phyloP scores from a whole-genome alignment of 495 filamentous ascomycete genomes.

The Collariella sp. region DNA sequence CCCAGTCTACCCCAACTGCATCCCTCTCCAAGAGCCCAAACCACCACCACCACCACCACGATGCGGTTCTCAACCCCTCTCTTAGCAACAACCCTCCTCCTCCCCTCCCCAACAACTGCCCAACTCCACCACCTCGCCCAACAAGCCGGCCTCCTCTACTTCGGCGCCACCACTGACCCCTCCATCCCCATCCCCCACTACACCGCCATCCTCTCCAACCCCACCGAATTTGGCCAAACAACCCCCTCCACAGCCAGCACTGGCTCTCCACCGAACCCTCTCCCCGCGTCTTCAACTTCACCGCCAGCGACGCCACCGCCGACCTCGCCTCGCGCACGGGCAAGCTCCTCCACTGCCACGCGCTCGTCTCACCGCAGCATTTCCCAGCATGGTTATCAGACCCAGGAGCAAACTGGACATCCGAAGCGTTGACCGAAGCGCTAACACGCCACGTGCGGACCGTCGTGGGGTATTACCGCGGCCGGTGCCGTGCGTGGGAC shows the following conservation, averaged over 20 bases:
- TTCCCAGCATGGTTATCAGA: no score
- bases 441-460: conserved; percentile 44
- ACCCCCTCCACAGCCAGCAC: conserved; percentile 45
- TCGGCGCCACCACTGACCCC: conserved; percentile 44
- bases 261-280: conserved; percentile 44
- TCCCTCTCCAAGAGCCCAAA: neutral
- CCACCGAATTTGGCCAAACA: conserved; percentile 41
- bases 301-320: conserved; percentile 40
- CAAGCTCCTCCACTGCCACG: conserved; percentile 47
- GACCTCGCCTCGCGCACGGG: conserved; percentile 36
- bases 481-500: conserved; percentile 47
- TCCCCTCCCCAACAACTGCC: neutral
- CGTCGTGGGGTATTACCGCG: conserved; percentile 46
- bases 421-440: conserved; percentile 37
- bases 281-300: conserved; percentile 40
- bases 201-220: conserved; percentile 32
- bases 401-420: conserved; percentile 48
- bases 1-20: neutral
- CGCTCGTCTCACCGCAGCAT: no score
- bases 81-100: neutral
- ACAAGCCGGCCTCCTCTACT: conserved; percentile 38
- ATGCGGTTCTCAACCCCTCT: conserved; percentile 5
- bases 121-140: conserved; percentile 23
- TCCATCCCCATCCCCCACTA: conserved; percentile 22
- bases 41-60: no score